Conservation (phyloP, 306 rosid genomes). For the Castanea mollissima region DNA sequence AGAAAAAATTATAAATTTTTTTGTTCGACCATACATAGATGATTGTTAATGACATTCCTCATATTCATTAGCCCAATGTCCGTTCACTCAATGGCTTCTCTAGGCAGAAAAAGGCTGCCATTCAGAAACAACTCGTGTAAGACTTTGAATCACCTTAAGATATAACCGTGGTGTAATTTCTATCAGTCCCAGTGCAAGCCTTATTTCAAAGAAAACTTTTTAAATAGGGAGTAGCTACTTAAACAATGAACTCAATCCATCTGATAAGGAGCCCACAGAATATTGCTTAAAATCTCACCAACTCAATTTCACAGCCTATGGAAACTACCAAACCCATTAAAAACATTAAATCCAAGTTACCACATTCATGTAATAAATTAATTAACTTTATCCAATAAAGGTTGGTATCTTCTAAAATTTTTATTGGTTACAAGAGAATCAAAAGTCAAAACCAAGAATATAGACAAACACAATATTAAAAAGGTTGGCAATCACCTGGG, state of each 20-base stretch:
- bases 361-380: not conserved
- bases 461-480: conserved; percentile 7
- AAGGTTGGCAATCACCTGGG: conserved; percentile 44
- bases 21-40: too few species aligned
- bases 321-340: not conserved
- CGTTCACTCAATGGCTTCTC: too few species aligned
- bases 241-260: conserved; percentile 1
- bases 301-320: not conserved
- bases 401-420: not conserved
- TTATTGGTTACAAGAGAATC: conserved; percentile 1
- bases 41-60: too few species aligned
- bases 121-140: too few species aligned
- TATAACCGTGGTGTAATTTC: not conserved
- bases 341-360: too few species aligned
- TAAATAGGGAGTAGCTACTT: not conserved
- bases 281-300: not conserved
- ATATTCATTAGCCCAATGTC: too few species aligned
- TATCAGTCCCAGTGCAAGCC: not conserved
- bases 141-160: not conserved
- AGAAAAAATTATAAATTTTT: too few species aligned
- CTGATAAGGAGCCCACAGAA: not conserved
- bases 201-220: conserved; percentile 1
- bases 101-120: too few species aligned
- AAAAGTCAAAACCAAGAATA: conserved; percentile 1
- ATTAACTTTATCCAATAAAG: not conserved